Evolutionary conservation across 192 early-diverging fungal genomes (phyloP).

Genomic region (Geranomyces variabilis): DNA sequence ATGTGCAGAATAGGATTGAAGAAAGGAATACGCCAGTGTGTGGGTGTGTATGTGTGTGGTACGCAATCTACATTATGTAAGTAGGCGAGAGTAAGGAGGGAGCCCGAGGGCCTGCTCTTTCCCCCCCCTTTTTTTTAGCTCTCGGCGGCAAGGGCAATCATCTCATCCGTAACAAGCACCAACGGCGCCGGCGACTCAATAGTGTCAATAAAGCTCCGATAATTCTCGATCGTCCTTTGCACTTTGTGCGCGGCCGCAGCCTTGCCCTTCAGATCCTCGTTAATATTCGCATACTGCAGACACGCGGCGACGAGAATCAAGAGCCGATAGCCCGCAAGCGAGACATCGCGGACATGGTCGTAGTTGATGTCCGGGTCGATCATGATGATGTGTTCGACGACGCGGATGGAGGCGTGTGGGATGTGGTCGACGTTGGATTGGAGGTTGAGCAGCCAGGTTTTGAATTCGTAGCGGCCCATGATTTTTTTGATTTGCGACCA

Average conservation of each 20-base stretch:
- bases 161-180: too few species aligned
- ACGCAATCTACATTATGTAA: too few species aligned
- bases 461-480: slow-evolving; percentile 53
- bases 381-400: slow-evolving; percentile 58
- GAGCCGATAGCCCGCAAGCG: slow-evolving; percentile 50
- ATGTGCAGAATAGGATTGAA: too few species aligned
- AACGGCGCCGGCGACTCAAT: too few species aligned
- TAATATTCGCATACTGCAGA: slow-evolving; percentile 51
- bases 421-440: slow-evolving; percentile 44
- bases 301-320: slow-evolving; percentile 61
- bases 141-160: too few species aligned
- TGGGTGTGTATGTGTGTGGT: too few species aligned
- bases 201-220: slow-evolving; percentile 5
- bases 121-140: too few species aligned
- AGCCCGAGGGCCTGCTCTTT: too few species aligned
- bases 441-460: slow-evolving; percentile 51
- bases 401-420: slow-evolving; percentile 34
- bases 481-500: slow-evolving; percentile 51
- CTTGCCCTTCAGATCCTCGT: slow-evolving; percentile 18
- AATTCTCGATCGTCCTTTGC: not conserved
- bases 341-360: slow-evolving; percentile 53
- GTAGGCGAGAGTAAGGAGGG: too few species aligned
- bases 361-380: slow-evolving; percentile 53
- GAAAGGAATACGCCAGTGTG: too few species aligned
- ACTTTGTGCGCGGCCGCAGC: not conserved